Evolutionary conservation across 805 yeast genomes (phyloP), one percentile per base, ranked within the genome.

Genomic region (Isabelozyma rhagii): DNA sequence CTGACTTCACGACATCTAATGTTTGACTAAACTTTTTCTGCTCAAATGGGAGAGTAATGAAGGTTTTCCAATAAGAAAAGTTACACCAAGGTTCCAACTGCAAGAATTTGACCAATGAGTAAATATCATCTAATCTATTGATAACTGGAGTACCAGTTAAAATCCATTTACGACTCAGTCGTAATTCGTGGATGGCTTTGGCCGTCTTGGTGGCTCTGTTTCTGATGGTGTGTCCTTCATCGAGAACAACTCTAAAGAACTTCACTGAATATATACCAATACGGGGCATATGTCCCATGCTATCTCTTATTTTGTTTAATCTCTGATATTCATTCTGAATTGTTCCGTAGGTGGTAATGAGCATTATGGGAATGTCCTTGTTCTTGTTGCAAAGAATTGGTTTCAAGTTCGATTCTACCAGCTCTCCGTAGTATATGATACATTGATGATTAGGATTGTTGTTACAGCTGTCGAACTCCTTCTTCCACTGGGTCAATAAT

Each of bases 61-160:
- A 91, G 13, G 89, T 82, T 56, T 85, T 86, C 98, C 98, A 93
- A 54, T 87, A 85, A 0, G 89, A 77, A 49, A 87, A 83, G 56
- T 87, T 86, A 39, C 84, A 75, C 97, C 97, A 93, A 0, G 98
- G 98, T 56, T 88, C 89, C n/a, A 92, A 67, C 41, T 83, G 75
- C 44, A 93, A 68, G 59, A 85, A 93, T 55, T 83, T 82, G 14
- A 91, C 80, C 45, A 91, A 67, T 5, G 96, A 85, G 61, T 80
- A 92, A 44, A 93, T 68, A 64, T 93, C 98, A 64, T 93, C 97
- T 8, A 93, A 72, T 53, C 92, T 72, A 64, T 92, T 92, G 39
- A 91, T 87, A 28, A 92, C 88, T 0, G 98, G 97, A 0, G 98
- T 92, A 7, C 98, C 98, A 0, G 97, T 90, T 44, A 93, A 71